phyloP scores from a whole-genome alignment of 306 rosid species.

The Oemleria cerasiformis region DNA sequence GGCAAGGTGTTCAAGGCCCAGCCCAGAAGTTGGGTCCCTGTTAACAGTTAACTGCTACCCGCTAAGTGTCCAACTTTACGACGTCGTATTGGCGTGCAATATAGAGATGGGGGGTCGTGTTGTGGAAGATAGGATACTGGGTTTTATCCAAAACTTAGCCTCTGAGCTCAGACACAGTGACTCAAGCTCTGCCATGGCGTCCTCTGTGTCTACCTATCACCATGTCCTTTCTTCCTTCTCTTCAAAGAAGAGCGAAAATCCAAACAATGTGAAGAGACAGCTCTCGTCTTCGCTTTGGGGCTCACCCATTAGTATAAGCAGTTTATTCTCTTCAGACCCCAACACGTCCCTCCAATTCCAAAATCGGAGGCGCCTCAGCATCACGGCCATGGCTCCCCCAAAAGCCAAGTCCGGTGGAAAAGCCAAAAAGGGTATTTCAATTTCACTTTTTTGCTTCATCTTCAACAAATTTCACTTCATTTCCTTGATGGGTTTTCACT shows the following conservation, averaged over 20 bases:
- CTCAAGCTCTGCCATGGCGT: conserved; percentile 11
- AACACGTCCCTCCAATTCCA: conserved; percentile 26
- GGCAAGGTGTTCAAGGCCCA: no score
- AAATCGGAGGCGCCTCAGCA: conserved; percentile 45
- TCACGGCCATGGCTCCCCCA: conserved; percentile 94
- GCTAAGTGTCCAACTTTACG: background rate
- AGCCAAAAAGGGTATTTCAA: conserved; percentile 69
- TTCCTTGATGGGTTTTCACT: background rate
- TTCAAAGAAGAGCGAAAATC: conserved; percentile 1
- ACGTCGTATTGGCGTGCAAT: background rate
- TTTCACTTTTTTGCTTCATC: background rate
- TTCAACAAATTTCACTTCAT: background rate
- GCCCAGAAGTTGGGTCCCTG: no score
- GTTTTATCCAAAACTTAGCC: conserved; percentile 27
- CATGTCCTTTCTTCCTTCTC: conserved; percentile 23
- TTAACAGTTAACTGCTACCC: background rate
- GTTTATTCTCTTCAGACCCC: conserved; percentile 40
- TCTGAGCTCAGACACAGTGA: background rate
- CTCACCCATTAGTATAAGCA: conserved; percentile 29
- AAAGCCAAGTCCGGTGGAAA: conserved; percentile 88
- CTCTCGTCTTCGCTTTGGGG: conserved; percentile 51
- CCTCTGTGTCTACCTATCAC: conserved; percentile 26
- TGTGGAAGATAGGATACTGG: conserved; percentile 7
- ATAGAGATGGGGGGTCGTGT: background rate
- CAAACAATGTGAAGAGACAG: background rate